Percentiles rank a stretch among this genome's conserved stretches.
Conservation (phyloP, 176 grass and related monocot genomes). For the Musa acuminata region DNA sequence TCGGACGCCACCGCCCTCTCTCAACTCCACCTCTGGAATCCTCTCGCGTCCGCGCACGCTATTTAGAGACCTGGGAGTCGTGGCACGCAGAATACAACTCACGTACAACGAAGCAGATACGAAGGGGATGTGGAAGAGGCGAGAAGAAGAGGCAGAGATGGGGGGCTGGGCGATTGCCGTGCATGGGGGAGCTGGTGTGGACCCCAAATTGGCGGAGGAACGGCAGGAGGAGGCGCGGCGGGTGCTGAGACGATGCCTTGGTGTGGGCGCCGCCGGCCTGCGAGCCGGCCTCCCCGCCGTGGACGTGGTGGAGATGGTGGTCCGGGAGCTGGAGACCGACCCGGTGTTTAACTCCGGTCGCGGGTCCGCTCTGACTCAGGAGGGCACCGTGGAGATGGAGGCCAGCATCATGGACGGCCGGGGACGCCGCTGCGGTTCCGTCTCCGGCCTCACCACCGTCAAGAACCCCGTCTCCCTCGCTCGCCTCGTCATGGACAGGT, state of each 20-base stretch:
- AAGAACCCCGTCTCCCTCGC: slow-evolving; percentile 79
- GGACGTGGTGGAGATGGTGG: slow-evolving; percentile 71
- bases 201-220: slow-evolving; percentile 63
- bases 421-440: slow-evolving; percentile 71
- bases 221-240: slow-evolving; percentile 64
- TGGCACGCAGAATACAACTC: too few relatives aligned
- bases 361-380: slow-evolving; percentile 63
- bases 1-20: neutral
- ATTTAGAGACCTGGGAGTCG: neutral
- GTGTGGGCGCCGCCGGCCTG: slow-evolving; percentile 44
- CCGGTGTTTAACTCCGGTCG: slow-evolving; percentile 86
- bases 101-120: too few relatives aligned
- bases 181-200: slow-evolving; percentile 85
- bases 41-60: neutral
- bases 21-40: neutral
- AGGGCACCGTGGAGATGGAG: slow-evolving; percentile 95
- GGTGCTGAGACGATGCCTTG: slow-evolving; percentile 63
- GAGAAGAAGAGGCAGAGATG: slow-evolving; percentile 13
- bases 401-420: slow-evolving; percentile 94
- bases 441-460: slow-evolving; percentile 77
- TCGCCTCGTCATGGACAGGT: slow-evolving; percentile 68
- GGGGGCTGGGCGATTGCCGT: slow-evolving; percentile 83
- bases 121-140: too few relatives aligned
- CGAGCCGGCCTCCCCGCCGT: slow-evolving; percentile 19
- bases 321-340: slow-evolving; percentile 75